phyloP scores from a whole-genome alignment of 192 early-diverging fungal genomes.

The Coemansia sp. region DNA sequence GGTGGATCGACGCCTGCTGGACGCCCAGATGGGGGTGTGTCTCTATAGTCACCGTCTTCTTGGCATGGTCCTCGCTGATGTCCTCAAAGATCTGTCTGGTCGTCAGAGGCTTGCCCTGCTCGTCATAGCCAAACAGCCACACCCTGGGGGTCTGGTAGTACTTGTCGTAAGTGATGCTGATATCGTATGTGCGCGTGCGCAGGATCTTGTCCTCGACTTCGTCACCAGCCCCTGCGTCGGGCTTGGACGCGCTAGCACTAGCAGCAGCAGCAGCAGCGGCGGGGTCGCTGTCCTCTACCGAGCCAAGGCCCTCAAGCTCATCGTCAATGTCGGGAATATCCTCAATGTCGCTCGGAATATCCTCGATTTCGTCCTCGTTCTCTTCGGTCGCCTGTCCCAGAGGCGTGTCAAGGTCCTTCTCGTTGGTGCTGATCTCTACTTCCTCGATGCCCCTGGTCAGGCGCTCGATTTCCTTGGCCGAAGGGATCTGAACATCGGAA shows the following conservation, averaged over 20 bases:
- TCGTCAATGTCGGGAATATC: slow-evolving; percentile 93
- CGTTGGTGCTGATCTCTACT: slow-evolving; percentile 51
- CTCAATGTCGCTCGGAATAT: slow-evolving; percentile 78
- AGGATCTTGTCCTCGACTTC: slow-evolving; percentile 74
- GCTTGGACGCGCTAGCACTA: not conserved
- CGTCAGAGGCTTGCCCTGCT: slow-evolving; percentile 75
- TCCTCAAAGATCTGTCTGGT: slow-evolving; percentile 94
- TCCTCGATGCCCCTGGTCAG: slow-evolving; percentile 66
- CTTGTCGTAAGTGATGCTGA: slow-evolving; percentile 99
- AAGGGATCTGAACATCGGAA: slow-evolving; percentile 37
- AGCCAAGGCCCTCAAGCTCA: slow-evolving; percentile 58
- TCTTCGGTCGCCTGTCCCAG: slow-evolving; percentile 41
- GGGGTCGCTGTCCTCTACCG: slow-evolving; percentile 79
- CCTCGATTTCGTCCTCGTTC: slow-evolving; percentile 59
- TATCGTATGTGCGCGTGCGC: slow-evolving; percentile 92
- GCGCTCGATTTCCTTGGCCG: slow-evolving; percentile 53
- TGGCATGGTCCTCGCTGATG: slow-evolving; percentile 96
- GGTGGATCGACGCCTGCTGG: slow-evolving; percentile 91
- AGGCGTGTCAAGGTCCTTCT: slow-evolving; percentile 49
- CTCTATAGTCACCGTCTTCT: slow-evolving; percentile 99
- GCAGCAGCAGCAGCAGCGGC: slow-evolving; percentile 54
- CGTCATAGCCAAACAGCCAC: slow-evolving; percentile 97
- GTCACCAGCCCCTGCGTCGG: not conserved
- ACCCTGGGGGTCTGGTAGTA: slow-evolving; percentile 98
- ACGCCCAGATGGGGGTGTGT: slow-evolving; percentile 88